Base-by-base conservation (phyloP, 257 asterid species). In the Solanum pennellii region DNA sequence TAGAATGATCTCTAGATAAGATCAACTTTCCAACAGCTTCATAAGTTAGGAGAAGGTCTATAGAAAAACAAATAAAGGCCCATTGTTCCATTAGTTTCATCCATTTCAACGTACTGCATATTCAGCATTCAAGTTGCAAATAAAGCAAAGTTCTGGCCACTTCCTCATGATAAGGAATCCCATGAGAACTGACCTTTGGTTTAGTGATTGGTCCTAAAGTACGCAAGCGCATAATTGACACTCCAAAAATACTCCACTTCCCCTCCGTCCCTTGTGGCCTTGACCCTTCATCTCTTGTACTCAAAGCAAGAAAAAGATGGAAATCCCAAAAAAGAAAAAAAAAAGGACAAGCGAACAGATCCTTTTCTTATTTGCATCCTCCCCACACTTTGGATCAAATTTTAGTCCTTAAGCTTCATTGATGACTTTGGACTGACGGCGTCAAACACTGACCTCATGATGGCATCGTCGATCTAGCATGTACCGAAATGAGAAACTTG, bases 1-100 rank as follows among this genome's bases (percentile, higher is more conserved):
- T 89, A 89, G 45, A 90, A 87, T 87, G 88, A 85, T 87, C 92
- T 87, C 89, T 82, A 83, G 77, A 87, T 75, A 86, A 84, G 90
- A 89, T 82, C 69, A n/a, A 80, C 68, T 47, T 80, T 49, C 85
- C 85, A 80, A 49, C 69, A 80, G 44, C 68, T 80, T 27, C 85
- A 80, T 6, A 29, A 47, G 66, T 47, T 29, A 47, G 85, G 69
- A 49, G 85, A 80, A 18, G 42, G 44, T 2, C 29, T 80, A 80
- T 5, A 29, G 41, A 80, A 16, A 44, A 47, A 29, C 66, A 47
- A 29, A 49, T 49, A 80, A 80, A 80, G 85, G 85, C 68, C 44
- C 85, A 27, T 29, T 45, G 42, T 80, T 49, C 68, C 85, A 80
- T 27, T 79, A 80, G 27, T 82, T 49, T 82, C 45, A 29, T 49